Evolutionary conservation across 768 basidiomycete species (phyloP).

Genomic region (Lactifluus volemus): DNA sequence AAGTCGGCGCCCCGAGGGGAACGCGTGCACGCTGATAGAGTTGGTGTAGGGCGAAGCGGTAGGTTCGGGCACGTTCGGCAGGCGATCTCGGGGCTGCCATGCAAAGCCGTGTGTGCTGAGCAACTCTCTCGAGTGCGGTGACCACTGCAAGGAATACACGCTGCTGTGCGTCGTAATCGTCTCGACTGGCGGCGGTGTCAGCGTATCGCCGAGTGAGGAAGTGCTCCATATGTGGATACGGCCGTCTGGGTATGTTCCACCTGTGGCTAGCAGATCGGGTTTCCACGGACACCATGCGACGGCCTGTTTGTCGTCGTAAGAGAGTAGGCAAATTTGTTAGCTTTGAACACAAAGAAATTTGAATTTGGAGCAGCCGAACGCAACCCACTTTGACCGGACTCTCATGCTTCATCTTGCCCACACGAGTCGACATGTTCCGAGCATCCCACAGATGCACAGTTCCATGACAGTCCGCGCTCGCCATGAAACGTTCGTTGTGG

Average conservation of each 20-base stretch:
- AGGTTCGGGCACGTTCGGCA: constrained; percentile 13
- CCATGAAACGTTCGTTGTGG: constrained; percentile 32
- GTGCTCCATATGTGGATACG: constrained; percentile 46
- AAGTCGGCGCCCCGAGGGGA: constrained; percentile 43
- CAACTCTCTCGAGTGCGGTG: constrained; percentile 49
- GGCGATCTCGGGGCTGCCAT: constrained; percentile 21
- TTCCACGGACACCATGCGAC: constrained; percentile 74
- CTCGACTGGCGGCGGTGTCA: constrained; percentile 37
- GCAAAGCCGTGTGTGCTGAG: constrained; percentile 54
- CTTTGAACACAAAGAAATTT: not conserved
- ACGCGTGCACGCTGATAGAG: constrained; percentile 42
- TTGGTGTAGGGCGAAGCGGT: constrained; percentile 28
- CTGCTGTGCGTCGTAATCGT: constrained; percentile 39
- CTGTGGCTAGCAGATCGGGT: constrained; percentile 54
- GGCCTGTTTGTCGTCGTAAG: constrained; percentile 34
- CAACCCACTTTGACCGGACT: constrained; percentile 36
- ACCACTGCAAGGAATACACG: constrained; percentile 54
- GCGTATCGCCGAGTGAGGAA: constrained; percentile 35
- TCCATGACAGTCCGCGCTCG: constrained; percentile 34
- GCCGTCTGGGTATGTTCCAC: constrained; percentile 56
- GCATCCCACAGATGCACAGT: constrained; percentile 38
- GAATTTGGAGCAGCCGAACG: not conserved
- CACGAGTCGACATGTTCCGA: constrained; percentile 27
- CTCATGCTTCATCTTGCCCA: constrained; percentile 34
- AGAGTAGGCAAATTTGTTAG: not conserved